Percentiles rank a stretch among this genome's conserved stretches.
These are phyloP conservation scores for Pistacia atlantica DNA, from an alignment of 345 rosid genomes.

Conservation along the genomic window DNA sequence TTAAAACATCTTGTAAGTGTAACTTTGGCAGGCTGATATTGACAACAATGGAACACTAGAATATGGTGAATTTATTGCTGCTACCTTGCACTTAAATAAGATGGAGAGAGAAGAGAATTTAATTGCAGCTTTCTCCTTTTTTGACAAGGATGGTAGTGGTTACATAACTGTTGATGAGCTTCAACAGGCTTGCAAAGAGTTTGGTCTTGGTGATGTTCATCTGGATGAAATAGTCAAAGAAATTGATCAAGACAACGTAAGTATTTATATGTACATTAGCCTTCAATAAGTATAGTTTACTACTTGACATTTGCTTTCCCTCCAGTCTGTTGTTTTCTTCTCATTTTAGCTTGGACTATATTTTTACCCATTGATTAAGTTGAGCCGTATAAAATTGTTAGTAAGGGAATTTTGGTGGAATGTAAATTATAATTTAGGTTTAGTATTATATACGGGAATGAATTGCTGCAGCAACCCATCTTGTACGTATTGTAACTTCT, in stretches of 20 bases:
- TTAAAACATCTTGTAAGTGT: slow-evolving; percentile 2
- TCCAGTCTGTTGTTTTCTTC: background rate
- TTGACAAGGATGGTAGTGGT: slow-evolving; percentile 93
- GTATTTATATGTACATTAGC: slow-evolving; percentile 20
- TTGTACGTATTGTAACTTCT: too few species aligned
- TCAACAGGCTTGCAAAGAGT: slow-evolving; percentile 92
- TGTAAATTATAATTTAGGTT: background rate
- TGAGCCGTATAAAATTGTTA: background rate
- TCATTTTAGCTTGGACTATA: background rate
- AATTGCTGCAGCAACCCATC: too few species aligned
- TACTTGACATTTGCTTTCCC: background rate
- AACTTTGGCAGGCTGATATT: slow-evolving; percentile 76
- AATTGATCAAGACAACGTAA: slow-evolving; percentile 92
- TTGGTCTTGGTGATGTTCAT: slow-evolving; percentile 80
- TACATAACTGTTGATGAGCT: slow-evolving; percentile 91
- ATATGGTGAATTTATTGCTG: slow-evolving; percentile 93
- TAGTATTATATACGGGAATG: too few species aligned
- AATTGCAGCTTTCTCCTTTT: slow-evolving; percentile 80
- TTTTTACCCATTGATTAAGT: background rate
- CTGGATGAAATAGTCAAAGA: slow-evolving; percentile 86
- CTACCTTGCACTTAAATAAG: slow-evolving; percentile 88
- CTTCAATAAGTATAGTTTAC: slow-evolving; percentile 2
- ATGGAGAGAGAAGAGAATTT: slow-evolving; percentile 92
- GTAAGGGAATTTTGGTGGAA: background rate
- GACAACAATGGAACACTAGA: slow-evolving; percentile 91